Base-by-base conservation (phyloP, 495 filamentous ascomycete genomes). In the Rostrohypoxylon terebratum region DNA sequence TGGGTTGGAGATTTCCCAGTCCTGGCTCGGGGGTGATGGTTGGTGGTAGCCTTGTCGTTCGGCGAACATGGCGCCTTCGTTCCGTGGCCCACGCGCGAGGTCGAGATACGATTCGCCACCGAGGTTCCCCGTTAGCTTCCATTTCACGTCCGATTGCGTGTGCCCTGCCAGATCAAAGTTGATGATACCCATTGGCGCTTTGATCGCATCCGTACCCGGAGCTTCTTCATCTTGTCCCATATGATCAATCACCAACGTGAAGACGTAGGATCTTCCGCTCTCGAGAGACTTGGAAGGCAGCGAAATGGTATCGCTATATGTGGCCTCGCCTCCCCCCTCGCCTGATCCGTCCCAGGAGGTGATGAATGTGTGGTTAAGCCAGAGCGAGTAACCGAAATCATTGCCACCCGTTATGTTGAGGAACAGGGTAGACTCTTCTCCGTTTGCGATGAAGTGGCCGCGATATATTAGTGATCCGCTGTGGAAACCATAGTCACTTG, bases 71-170 rank as follows among this genome's bases (percentile, higher is more conserved):
- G 87, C 91, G 40, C 92, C 91, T 77, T 94, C 92, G 74, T 94
- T 94, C 47, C 93, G 78, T 3, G 91, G 92, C 8, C 92, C 92
- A 40, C 91, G 87, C 1, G 79, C 78, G 11, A 83, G 81, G 71
- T 94, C 92, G 3, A 69, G 53, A 77, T 92, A 94, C 59, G 88
- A 77, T 68, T 94, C 91, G 28, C 92, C 92, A 51, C 88, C 89
- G 8, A 94, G 81, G 67, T 94, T 94, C 6, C 92, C 92, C 0
- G 92, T 93, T 13, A 94, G 72, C 75, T 93, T 94, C 92, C 92
- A 94, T 28, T 59, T 55, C 36, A 80, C 62, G 16, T 68, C 62
- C 57, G 82, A 58, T 45, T 84, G 50, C 90, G 83, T 62, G 53
- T 79, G 59, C 77, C 80, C 25, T 79, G 75, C 48, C 84, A 84